phyloP scores from a whole-genome alignment of 129 eudicot species.

The Tagetes patula region DNA sequence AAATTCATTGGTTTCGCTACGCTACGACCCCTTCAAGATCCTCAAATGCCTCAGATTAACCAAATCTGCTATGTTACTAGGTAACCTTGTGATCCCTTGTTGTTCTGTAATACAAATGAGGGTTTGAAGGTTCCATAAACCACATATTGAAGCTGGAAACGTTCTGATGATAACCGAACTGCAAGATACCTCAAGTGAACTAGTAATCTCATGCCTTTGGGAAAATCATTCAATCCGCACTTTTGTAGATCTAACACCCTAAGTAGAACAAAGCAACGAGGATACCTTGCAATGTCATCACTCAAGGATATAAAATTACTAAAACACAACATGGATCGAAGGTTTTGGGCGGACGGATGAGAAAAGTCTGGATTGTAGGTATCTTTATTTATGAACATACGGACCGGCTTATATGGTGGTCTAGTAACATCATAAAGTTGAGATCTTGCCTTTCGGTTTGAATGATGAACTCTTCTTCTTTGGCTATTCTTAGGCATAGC shows the following conservation, averaged over 20 bases:
- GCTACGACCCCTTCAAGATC: too few species aligned
- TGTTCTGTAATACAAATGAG: not conserved
- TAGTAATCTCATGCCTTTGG: not conserved
- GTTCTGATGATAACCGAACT: not conserved
- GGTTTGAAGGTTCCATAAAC: conserved; percentile 20
- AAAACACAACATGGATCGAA: conserved; percentile 1
- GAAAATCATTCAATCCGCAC: not conserved
- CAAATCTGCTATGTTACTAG: conserved; percentile 11
- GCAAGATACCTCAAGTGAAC: conserved; percentile 32
- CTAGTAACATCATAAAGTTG: not conserved
- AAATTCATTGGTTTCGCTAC: conserved; percentile 8
- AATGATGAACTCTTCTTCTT: not conserved
- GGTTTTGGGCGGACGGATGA: not conserved
- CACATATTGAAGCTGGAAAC: conserved; percentile 9
- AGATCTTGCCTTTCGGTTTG: too few species aligned
- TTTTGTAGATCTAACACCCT: conserved; percentile 15
- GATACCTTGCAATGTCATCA: not conserved
- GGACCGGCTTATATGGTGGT: not conserved
- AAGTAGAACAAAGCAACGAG: not conserved
- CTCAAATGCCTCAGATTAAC: conserved; percentile 1
- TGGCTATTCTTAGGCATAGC: conserved; percentile 22
- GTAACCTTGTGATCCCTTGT: not conserved
- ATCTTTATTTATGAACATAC: not conserved
- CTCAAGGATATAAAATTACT: not conserved
- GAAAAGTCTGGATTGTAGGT: too few species aligned